A percentile compares a stretch with the other conserved stretches of the same genome.
Conservation (phyloP, 148 eudicot species). For the Rheum nobile region DNA sequence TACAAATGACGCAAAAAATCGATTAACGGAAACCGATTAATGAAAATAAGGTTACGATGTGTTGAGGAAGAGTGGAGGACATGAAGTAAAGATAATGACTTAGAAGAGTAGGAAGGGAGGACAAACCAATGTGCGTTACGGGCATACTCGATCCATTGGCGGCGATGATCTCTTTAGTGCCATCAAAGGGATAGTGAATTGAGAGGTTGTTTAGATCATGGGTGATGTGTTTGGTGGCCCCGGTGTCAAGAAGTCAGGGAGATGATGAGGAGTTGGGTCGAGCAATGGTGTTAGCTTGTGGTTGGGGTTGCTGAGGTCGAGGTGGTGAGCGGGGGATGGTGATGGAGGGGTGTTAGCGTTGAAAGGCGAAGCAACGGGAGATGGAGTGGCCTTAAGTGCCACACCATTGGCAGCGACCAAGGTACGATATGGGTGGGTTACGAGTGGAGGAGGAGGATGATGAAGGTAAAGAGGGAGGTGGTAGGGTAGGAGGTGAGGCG, state of each 20-base stretch:
- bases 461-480: background rate
- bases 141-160: background rate
- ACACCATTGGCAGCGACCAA: slow-evolving; percentile 5
- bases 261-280: background rate
- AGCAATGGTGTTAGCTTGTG: background rate
- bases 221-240: background rate
- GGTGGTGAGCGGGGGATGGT: background rate
- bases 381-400: background rate
- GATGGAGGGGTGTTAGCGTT: background rate
- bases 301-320: background rate
- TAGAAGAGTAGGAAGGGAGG: background rate
- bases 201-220: background rate
- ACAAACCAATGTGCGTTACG: background rate
- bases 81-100: background rate
- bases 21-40: no score
- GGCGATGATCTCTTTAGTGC: background rate
- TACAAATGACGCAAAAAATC: no score
- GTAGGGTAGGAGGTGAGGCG: background rate
- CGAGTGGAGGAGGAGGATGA: background rate
- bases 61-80: background rate
- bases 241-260: background rate
- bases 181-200: background rate
- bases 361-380: background rate
- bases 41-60: background rate
- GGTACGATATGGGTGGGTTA: background rate